Conservation (phyloP, 1,284 basidiomycete genomes). For the Paramarasmius palmivorus region DNA sequence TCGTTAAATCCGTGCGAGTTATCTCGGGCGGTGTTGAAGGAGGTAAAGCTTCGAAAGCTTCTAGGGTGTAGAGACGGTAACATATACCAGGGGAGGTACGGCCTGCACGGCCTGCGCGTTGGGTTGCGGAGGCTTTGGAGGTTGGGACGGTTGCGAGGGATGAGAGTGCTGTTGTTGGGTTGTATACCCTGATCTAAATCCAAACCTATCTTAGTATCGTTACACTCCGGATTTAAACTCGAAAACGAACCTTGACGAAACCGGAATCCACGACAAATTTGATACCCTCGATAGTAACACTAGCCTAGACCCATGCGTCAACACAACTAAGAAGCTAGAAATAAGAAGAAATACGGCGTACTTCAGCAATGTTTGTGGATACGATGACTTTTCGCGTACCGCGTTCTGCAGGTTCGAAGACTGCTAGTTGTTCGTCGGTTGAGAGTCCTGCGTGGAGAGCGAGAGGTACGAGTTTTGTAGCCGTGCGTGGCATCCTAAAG, state of each 20-base stretch:
- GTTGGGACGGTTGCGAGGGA: constrained; percentile 80
- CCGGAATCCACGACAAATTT: constrained; percentile 95
- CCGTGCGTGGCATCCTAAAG: constrained; percentile 64
- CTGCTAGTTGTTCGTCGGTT: constrained; percentile 81
- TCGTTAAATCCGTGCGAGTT: constrained; percentile 84
- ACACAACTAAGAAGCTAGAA: background rate
- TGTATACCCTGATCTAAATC: constrained; percentile 77
- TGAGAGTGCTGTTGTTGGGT: constrained; percentile 80
- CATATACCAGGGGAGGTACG: constrained; percentile 90
- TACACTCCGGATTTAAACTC: background rate
- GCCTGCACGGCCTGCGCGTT: constrained; percentile 89
- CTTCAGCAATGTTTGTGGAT: constrained; percentile 96
- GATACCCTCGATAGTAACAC: constrained; percentile 95
- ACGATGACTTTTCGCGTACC: constrained; percentile 89
- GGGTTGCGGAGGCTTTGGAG: constrained; percentile 82
- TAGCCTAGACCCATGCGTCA: constrained; percentile 54
- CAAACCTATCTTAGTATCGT: background rate
- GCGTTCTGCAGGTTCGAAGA: constrained; percentile 77
- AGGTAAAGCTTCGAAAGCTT: constrained; percentile 58
- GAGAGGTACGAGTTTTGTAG: constrained; percentile 63
- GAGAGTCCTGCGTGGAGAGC: constrained; percentile 89
- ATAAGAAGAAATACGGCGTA: constrained; percentile 26
- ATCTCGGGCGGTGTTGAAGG: constrained; percentile 85
- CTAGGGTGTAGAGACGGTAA: constrained; percentile 86
- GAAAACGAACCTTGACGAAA: constrained; percentile 79